Percentiles rank a stretch among this genome's conserved stretches.
phyloP scores from a whole-genome alignment of 208 protist species.

The Acanthamoeba triangularis region DNA sequence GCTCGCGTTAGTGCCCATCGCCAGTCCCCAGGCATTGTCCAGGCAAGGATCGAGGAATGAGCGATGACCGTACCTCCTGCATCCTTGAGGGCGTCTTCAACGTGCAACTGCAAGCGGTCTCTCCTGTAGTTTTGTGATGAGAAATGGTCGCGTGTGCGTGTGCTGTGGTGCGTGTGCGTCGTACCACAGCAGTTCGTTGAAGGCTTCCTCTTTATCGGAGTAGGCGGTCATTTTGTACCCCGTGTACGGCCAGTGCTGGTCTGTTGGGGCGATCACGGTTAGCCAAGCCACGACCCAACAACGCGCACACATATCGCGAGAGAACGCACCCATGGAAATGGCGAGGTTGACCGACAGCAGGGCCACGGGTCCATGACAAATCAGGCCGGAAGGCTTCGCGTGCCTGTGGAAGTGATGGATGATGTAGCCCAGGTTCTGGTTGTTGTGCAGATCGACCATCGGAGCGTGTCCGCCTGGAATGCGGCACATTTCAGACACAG shows the following conservation, averaged over 20 bases:
- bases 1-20: not conserved
- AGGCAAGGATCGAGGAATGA: too few species aligned
- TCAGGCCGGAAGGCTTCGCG: not conserved
- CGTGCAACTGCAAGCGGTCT: conserved; percentile 12
- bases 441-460: conserved; percentile 24
- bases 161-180: not conserved
- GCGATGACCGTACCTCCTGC: not conserved
- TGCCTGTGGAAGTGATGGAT: conserved; percentile 35
- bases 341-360: not conserved
- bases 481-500: not conserved
- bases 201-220: conserved; percentile 26
- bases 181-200: conserved; percentile 26
- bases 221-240: conserved; percentile 2
- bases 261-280: not conserved
- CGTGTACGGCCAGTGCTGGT: conserved; percentile 14
- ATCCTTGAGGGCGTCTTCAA: not conserved
- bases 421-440: conserved; percentile 23
- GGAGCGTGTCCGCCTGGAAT: not conserved
- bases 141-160: too few species aligned
- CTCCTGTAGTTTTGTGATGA: not conserved
- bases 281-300: not conserved
- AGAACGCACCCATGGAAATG: conserved; percentile 24
- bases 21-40: too few species aligned
- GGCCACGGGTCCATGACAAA: not conserved
- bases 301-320: too few species aligned